Evolutionary conservation across 2,329 filamentous ascomycete genomes (phyloP).

Genomic region (Microsporum audouinii): DNA sequence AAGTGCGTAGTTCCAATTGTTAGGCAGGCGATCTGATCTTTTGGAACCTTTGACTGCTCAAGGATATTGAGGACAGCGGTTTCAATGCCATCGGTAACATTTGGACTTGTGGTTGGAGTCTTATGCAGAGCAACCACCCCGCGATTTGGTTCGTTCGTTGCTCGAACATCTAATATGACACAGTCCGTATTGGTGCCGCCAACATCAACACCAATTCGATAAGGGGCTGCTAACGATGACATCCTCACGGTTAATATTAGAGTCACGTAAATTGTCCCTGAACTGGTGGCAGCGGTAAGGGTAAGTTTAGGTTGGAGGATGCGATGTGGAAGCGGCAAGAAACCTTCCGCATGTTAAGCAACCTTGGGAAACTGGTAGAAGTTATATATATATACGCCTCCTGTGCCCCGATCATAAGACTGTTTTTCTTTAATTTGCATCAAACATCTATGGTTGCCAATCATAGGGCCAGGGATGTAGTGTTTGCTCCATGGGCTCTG

Average conservation of each 20-base stretch:
- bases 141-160: conserved; percentile 16
- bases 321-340: background rate
- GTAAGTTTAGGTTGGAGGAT: background rate
- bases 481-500: too few relatives aligned
- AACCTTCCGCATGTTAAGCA: background rate
- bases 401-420: background rate
- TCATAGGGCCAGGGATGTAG: background rate
- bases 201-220: conserved; percentile 27
- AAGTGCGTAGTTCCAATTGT: conserved; percentile 45
- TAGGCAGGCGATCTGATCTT: conserved; percentile 32
- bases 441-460: background rate
- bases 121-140: conserved; percentile 26
- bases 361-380: background rate
- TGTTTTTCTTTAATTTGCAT: background rate
- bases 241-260: background rate
- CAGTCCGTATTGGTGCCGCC: conserved; percentile 32
- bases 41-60: conserved; percentile 23
- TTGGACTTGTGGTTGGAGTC: conserved; percentile 30
- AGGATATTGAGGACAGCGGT: conserved; percentile 29
- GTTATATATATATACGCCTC: background rate
- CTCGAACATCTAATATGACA: conserved; percentile 22
- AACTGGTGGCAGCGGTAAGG: background rate
- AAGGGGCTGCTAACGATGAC: conserved; percentile 1
- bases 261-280: background rate
- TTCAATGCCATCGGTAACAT: conserved; percentile 35